Conservation (phyloP, 2,329 filamentous ascomycete species). For the Grosmannia penicillata region DNA sequence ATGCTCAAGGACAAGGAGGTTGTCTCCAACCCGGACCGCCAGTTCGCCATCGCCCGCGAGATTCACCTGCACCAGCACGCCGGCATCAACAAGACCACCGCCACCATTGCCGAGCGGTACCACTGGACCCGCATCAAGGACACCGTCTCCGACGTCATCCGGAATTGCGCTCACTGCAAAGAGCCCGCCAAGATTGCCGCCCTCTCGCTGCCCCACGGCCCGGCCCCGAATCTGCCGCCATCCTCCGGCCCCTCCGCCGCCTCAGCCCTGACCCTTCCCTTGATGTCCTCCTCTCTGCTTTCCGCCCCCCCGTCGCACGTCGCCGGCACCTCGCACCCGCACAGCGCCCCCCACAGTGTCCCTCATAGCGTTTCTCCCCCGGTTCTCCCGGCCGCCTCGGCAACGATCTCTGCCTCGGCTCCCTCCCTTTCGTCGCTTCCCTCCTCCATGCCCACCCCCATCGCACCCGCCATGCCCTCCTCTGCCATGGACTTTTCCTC, state of each 20-base stretch:
- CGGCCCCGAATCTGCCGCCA: not conserved
- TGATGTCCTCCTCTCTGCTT: not conserved
- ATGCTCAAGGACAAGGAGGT: constrained; percentile 99
- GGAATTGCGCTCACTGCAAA: constrained; percentile 81
- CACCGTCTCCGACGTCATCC: constrained; percentile 87
- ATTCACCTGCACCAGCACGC: constrained; percentile 67
- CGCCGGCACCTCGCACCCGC: too few species aligned
- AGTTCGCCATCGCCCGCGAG: constrained; percentile 75
- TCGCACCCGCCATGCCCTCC: not conserved
- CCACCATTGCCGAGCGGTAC: constrained; percentile 81
- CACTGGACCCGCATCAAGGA: constrained; percentile 98
- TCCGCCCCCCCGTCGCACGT: constrained; percentile 9
- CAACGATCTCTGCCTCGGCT: not conserved
- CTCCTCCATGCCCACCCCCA: not conserved
- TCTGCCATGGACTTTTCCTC: not conserved
- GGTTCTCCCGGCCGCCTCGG: not conserved
- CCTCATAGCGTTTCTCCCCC: too few species aligned
- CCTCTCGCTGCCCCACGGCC: not conserved
- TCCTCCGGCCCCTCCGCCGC: not conserved
- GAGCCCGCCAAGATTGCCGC: constrained; percentile 48
- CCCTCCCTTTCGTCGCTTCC: not conserved
- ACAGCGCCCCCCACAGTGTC: too few species aligned
- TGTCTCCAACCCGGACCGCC: constrained; percentile 72
- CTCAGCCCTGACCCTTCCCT: not conserved
- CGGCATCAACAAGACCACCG: constrained; percentile 97